These are phyloP conservation scores for Penicillium cataractarum DNA, from an alignment of 495 filamentous ascomycete genomes.

Conservation along the genomic window DNA sequence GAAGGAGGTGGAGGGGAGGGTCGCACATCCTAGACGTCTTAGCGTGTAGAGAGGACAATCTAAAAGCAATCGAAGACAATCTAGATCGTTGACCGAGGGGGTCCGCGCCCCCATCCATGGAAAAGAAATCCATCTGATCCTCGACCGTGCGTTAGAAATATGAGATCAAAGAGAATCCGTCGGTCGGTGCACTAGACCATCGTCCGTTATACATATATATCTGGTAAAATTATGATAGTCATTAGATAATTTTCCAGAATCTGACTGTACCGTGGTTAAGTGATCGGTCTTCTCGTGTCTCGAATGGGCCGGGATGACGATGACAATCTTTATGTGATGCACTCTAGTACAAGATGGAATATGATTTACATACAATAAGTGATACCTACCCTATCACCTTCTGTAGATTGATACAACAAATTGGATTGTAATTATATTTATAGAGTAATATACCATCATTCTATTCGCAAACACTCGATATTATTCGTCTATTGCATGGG, in stretches of 20 bases:
- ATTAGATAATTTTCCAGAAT: neutral
- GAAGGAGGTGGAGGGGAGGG: neutral
- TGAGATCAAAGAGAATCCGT: neutral
- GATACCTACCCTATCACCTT: neutral
- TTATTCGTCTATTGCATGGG: neutral
- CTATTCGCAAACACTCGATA: neutral
- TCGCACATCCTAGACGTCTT: conserved; percentile 11
- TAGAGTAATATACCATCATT: neutral
- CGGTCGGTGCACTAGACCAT: neutral
- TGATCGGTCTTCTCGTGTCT: neutral
- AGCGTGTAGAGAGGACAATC: conserved; percentile 4
- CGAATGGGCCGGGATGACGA: neutral
- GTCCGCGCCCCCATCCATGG: neutral
- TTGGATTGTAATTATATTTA: neutral
- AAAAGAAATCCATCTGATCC: neutral
- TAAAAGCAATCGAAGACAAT: conserved; percentile 2
- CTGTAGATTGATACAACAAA: neutral
- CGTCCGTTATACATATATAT: neutral
- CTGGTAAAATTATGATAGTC: neutral
- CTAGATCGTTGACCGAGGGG: conserved; percentile 14
- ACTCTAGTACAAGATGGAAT: neutral
- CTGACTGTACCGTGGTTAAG: neutral
- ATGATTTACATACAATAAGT: conserved; percentile 1
- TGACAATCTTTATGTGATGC: neutral
- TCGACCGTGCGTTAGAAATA: neutral